Evolutionary conservation across 495 filamentous ascomycete genomes (phyloP), one percentile per base, ranked within the genome.

Genomic region (Glarea lozoyensis): DNA sequence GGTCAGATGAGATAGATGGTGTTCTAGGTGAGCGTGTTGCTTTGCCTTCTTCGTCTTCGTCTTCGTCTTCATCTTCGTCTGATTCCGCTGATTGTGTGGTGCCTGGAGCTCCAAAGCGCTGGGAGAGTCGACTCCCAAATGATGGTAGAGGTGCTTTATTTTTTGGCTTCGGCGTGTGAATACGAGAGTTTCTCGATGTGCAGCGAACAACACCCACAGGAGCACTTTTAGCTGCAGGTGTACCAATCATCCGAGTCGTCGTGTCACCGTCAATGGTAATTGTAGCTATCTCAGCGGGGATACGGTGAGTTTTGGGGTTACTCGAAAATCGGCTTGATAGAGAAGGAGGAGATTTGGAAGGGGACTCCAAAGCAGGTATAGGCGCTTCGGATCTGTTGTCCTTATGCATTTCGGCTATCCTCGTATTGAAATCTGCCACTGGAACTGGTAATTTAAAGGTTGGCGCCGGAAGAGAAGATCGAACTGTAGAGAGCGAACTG

Each of bases 181-280:
- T 57, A 20, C 35, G 33, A 22, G 40, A 36, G 18, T 34, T 18
- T 13, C 47, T 49, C 12, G 24, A 37, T 3, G 34, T 20, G 15
- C 51, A 53, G 4, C 39, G 54, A n/a, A 54, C 42, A n/a, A n/a
- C n/a, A n/a, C n/a, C n/a, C n/a, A n/a, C n/a, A 24, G 60, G 59
- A 29, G 51, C 53, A 33, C 60, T 63, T 48, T 74, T 76, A 1
- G 59, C 44, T 16, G 16, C 33, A 1, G 61, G 52, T 10, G 60
- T 63, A 1, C 72, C 69, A 36, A 74, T 66, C 18, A 67, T 53
- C 25, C 61, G 69, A 0, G 64, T 88, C 16, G 88, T 78, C 0
- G 86, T 88, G 29, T 75, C 77, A 40, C 84, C 73, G 2, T 87
- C 90, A 41, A 97, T 84, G 0, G 87, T 95, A 22, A 97, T 92